Evolutionary conservation across 2,329 filamentous ascomycete species (phyloP), one percentile per base, ranked within the genome.

Genomic region (Fusarium sp.): DNA sequence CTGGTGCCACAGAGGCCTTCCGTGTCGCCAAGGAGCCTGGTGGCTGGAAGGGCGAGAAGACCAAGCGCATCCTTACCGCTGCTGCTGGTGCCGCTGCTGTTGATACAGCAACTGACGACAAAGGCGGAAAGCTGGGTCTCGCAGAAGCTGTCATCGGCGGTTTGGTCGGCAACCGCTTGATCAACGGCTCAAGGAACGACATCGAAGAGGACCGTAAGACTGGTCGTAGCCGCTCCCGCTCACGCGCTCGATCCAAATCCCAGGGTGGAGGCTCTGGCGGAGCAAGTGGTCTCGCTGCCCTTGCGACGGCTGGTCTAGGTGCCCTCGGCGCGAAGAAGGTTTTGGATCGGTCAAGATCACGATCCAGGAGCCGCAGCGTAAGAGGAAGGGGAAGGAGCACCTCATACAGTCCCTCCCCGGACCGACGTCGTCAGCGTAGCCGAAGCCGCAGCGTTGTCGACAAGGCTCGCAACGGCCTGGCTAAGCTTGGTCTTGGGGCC

Each of bases 1-100:
- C 95, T 30, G 95, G 94, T 74, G 95, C 94, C 43, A 92, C 94
- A 58, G 94, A 98, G 80, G 95, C 95, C 44, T 97, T 97, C 85
- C 91, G 93, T 67, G 91, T 94, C 60, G 91, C 94, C 78, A 97
- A 95, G 76, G 92, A 96, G 68, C 92, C 94, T 4, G 95, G 95
- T 58, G 88, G 91, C 45, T 98, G 94, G 94, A 92, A 91, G 69
- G 95, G 94, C 40, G 92, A 93, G 69, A 98, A 98, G 82, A 93
- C 94, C 71, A 96, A 94, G 84, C 93, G 95, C 55, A 89, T 98
- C 65, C 87, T 97, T 51, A 98, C 95, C 24, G 94, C 94, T 49
- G 95, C 95, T 27, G 87, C 88, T 27, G 92, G 93, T 81, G 94
- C 95, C 64, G 95, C 93, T 72, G 92, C 94, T 62, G 92, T 97